Evolutionary conservation across 106 monocot genomes (phyloP).

Genomic region (Allium fistulosum): DNA sequence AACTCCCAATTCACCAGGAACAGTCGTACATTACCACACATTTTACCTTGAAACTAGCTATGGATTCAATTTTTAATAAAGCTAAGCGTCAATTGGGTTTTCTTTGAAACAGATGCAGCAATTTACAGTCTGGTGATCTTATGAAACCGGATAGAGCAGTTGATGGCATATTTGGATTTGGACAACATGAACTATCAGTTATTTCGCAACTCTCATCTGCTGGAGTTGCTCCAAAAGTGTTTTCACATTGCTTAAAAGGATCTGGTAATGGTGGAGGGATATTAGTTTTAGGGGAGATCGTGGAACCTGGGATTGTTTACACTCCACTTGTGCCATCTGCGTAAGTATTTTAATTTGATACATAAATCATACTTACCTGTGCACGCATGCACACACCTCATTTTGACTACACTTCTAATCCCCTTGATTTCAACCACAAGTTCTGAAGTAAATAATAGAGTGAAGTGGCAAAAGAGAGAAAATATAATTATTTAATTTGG

Average conservation of each 20-base stretch:
- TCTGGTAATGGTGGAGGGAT: constrained; percentile 85
- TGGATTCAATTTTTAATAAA: no score
- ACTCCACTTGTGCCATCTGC: constrained; percentile 86
- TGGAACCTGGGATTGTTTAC: constrained; percentile 80
- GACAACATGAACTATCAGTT: constrained; percentile 75
- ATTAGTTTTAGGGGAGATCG: constrained; percentile 87
- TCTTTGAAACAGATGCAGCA: constrained; percentile 76
- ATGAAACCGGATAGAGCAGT: constrained; percentile 82
- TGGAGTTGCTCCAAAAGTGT: constrained; percentile 79
- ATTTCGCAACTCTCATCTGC: constrained; percentile 74
- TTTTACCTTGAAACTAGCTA: no score
- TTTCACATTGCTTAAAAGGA: constrained; percentile 92
- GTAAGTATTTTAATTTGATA: constrained; percentile 37
- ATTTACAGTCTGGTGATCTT: constrained; percentile 72
- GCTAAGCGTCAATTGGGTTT: not conserved
- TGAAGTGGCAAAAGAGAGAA: no score
- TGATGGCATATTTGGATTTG: constrained; percentile 98
- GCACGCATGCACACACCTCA: no score
- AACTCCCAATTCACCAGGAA: no score
- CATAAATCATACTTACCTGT: not conserved
- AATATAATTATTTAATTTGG: no score
- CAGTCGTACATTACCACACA: no score
- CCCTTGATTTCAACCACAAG: no score
- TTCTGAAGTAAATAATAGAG: no score
- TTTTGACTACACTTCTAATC: no score